Percentiles rank a stretch among this genome's conserved stretches.
Conservation (phyloP, 768 basidiomycete species). For the Heimioporus sp. region DNA sequence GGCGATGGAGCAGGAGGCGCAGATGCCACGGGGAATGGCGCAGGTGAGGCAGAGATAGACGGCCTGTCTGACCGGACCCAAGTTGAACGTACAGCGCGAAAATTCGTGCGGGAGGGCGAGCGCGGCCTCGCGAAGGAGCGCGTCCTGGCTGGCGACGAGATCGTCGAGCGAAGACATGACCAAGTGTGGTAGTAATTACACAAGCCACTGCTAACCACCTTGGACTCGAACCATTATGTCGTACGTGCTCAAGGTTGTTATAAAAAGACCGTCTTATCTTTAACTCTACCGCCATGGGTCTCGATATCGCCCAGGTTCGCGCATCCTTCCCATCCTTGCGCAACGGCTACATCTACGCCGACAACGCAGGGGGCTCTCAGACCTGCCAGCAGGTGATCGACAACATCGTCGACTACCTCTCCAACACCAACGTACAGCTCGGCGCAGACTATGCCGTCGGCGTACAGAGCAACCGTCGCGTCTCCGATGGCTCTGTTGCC, state of each 20-base stretch:
- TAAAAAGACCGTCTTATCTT: too few relatives aligned
- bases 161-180: slow-evolving; percentile 29
- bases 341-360: slow-evolving; percentile 63
- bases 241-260: too few relatives aligned
- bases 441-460: slow-evolving; percentile 69
- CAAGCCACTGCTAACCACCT: too few relatives aligned
- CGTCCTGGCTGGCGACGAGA: slow-evolving; percentile 26
- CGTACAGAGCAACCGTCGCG: slow-evolving; percentile 48
- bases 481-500: slow-evolving; percentile 47
- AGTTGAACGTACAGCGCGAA: slow-evolving; percentile 60
- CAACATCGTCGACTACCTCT: slow-evolving; percentile 62
- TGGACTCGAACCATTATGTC: too few relatives aligned
- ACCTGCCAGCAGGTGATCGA: slow-evolving; percentile 54
- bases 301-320: slow-evolving; percentile 53
- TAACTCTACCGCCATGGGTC: background rate
- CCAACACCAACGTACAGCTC: slow-evolving; percentile 72
- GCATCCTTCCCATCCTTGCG: slow-evolving; percentile 61
- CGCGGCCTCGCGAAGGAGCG: slow-evolving; percentile 32
- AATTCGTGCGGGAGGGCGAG: slow-evolving; percentile 62
- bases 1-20: slow-evolving; percentile 81
- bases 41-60: slow-evolving; percentile 83
- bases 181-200: too few relatives aligned
- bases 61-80: slow-evolving; percentile 68
- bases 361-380: slow-evolving; percentile 79
- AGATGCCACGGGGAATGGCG: slow-evolving; percentile 63